A percentile compares a stretch with the other conserved stretches of the same genome.
Conservation (phyloP, 306 rosid genomes). For the Malus asiatica region DNA sequence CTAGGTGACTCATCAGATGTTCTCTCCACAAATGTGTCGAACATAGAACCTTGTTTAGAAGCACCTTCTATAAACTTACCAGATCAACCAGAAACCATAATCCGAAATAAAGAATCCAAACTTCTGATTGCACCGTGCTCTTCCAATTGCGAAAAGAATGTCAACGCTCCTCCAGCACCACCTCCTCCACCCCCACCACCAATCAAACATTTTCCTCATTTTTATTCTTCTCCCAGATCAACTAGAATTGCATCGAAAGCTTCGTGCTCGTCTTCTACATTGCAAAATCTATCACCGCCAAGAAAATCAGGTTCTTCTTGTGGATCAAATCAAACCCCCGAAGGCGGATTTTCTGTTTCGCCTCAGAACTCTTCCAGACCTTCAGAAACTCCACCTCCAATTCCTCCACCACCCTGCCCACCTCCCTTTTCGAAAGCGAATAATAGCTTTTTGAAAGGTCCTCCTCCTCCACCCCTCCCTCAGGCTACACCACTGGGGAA, state of each 20-base stretch:
- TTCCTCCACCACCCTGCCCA: constrained; percentile 84
- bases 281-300: constrained; percentile 44
- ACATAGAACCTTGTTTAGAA: not conserved
- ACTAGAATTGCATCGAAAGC: constrained; percentile 41
- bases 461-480: constrained; percentile 78
- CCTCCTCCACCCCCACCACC: constrained; percentile 43
- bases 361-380: constrained; percentile 10
- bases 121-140: constrained; percentile 12
- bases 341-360: constrained; percentile 26
- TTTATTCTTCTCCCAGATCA: constrained; percentile 39
- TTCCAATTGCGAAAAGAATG: constrained; percentile 20
- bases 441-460: constrained; percentile 34
- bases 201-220: constrained; percentile 24
- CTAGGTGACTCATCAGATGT: constrained; percentile 29
- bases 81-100: no score
- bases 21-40: constrained; percentile 32
- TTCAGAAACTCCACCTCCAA: constrained; percentile 28
- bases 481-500: constrained; percentile 59
- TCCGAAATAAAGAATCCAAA: not conserved
- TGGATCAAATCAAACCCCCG: constrained; percentile 31
- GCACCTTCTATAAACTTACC: no score
- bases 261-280: constrained; percentile 49
- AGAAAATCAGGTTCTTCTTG: constrained; percentile 38
- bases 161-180: constrained; percentile 30
- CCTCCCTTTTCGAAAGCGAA: constrained; percentile 49